Percentiles rank a stretch among this genome's conserved stretches.
These are phyloP conservation scores for Stephania yunnanensis DNA, from an alignment of 164 flowering plant species.

Conservation along the genomic window DNA sequence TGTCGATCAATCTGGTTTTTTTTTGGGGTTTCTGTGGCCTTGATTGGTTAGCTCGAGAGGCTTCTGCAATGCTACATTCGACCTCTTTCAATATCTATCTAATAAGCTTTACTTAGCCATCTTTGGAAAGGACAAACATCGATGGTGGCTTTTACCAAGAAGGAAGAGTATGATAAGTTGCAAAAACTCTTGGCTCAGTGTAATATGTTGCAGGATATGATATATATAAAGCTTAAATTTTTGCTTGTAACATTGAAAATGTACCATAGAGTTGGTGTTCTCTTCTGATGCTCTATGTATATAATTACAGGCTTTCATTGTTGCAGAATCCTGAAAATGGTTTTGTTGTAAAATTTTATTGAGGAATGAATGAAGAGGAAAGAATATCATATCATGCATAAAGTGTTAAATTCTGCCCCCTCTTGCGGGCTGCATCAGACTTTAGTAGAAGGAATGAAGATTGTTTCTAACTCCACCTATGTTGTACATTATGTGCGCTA, in stretches of 20 bases:
- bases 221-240: slow-evolving; percentile 18
- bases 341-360: not conserved
- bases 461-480: too few relatives aligned
- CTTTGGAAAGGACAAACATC: slow-evolving; percentile 4
- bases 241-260: not conserved
- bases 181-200: slow-evolving; percentile 23
- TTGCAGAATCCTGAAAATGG: not conserved
- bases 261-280: not conserved
- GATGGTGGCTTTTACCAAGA: slow-evolving; percentile 10
- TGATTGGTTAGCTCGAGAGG: too few relatives aligned
- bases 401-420: too few relatives aligned
- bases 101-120: too few relatives aligned
- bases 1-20: too few relatives aligned
- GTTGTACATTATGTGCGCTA: too few relatives aligned
- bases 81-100: too few relatives aligned
- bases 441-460: slow-evolving; percentile 24
- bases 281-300: too few relatives aligned
- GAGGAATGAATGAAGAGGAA: too few relatives aligned
- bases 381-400: not conserved
- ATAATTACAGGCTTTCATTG: not conserved
- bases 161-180: slow-evolving; percentile 38
- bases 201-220: slow-evolving; percentile 25
- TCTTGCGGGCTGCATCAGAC: slow-evolving; percentile 18
- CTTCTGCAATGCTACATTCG: too few relatives aligned
- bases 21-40: too few relatives aligned